phyloP scores from a whole-genome alignment of 139 green algal genomes.

The Tetraselmis striata region DNA sequence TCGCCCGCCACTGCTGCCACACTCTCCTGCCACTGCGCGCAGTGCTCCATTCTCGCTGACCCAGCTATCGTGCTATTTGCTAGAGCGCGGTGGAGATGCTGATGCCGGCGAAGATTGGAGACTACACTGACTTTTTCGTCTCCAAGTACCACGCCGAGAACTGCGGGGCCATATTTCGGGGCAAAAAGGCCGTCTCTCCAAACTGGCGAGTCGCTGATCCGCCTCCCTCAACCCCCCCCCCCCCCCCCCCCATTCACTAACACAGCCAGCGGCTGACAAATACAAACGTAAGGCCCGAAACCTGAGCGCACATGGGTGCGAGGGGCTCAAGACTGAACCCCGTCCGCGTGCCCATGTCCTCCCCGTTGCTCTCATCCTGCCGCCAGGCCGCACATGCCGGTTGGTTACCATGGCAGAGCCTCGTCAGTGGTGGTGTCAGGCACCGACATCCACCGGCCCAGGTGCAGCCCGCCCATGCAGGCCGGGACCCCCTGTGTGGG shows the following conservation, averaged over 20 bases:
- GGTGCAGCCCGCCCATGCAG: too few species aligned
- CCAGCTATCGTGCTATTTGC: not conserved
- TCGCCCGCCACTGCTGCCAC: not conserved
- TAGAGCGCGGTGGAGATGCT: conserved; percentile 59
- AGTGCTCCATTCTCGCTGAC: not conserved
- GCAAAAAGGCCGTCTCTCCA: conserved; percentile 57
- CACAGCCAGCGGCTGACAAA: too few species aligned
- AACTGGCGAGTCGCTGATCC: conserved; percentile 74
- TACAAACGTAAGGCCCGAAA: too few species aligned
- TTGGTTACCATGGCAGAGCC: conserved; percentile 86
- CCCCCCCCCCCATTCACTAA: too few species aligned
- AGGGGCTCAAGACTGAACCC: too few species aligned
- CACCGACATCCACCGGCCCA: conserved; percentile 55
- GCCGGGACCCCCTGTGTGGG: too few species aligned
- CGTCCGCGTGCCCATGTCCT: not conserved
- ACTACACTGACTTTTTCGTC: conserved; percentile 97
- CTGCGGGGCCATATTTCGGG: conserved; percentile 76
- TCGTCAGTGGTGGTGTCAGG: conserved; percentile 85
- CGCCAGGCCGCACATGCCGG: conserved; percentile 75
- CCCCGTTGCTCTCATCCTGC: not conserved
- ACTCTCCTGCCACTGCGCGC: not conserved
- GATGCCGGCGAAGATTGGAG: conserved; percentile 69
- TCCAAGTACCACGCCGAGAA: conserved; percentile 82
- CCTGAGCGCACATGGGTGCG: too few species aligned
- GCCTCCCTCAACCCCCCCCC: not conserved